Evolutionary conservation across 306 rosid genomes (phyloP).

Genomic region (Quercus aquifolioides): DNA sequence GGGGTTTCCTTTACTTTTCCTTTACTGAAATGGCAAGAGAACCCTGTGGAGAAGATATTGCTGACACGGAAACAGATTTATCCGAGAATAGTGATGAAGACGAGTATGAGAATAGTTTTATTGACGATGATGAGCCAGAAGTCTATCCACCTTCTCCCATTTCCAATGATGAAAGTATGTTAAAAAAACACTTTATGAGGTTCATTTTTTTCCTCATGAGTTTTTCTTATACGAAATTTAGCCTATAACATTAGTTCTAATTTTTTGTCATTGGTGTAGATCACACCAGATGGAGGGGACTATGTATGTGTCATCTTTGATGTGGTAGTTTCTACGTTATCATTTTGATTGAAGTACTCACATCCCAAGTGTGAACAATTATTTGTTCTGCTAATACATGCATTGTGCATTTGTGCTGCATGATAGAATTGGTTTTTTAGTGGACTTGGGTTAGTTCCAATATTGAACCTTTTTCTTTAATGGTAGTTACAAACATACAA

Average conservation of each 20-base stretch:
- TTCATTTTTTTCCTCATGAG: not conserved
- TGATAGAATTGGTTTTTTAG: too few species aligned
- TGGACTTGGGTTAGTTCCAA: too few species aligned
- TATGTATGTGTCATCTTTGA: not conserved
- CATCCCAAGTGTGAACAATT: not conserved
- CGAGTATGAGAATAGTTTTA: slow-evolving; percentile 75
- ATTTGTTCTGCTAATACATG: too few species aligned
- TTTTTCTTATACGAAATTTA: not conserved
- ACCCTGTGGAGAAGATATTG: slow-evolving; percentile 86
- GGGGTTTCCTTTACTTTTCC: too few species aligned
- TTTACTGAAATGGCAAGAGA: slow-evolving; percentile 55
- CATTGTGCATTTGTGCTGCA: too few species aligned
- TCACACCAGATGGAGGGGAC: not conserved
- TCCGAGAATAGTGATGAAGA: slow-evolving; percentile 62
- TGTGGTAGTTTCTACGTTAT: not conserved
- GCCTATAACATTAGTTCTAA: not conserved
- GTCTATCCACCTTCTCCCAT: slow-evolving; percentile 44
- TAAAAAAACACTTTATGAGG: not conserved
- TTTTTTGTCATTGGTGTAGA: not conserved
- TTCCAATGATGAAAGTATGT: slow-evolving; percentile 43
- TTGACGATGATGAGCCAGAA: slow-evolving; percentile 48
- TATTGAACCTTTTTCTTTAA: too few species aligned
- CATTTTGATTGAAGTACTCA: not conserved
- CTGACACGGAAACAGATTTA: slow-evolving; percentile 64
- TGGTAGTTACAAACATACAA: too few species aligned